phyloP scores from a whole-genome alignment of 2,329 filamentous ascomycete species.

The Apiospora hydei region DNA sequence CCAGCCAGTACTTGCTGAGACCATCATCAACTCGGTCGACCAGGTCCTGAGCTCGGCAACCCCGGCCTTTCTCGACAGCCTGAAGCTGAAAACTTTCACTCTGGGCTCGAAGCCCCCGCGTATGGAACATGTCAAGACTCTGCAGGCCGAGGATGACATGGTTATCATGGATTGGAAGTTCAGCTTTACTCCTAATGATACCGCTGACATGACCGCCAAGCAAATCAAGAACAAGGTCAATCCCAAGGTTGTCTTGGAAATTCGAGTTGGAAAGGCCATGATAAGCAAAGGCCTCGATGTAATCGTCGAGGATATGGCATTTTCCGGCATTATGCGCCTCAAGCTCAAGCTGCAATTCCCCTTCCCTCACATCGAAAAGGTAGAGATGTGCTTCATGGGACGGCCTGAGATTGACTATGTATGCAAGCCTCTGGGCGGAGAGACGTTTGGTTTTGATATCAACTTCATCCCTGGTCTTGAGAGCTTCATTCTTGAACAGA shows the following conservation, averaged over 20 bases:
- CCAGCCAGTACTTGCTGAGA: slow-evolving; percentile 89
- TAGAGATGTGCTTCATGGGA: slow-evolving; percentile 95
- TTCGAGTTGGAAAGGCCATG: slow-evolving; percentile 93
- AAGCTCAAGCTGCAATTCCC: slow-evolving; percentile 97
- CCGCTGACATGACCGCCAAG: slow-evolving; percentile 84
- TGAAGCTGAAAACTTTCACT: slow-evolving; percentile 92
- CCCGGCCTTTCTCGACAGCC: slow-evolving; percentile 89
- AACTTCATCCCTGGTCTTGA: slow-evolving; percentile 98
- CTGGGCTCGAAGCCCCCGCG: slow-evolving; percentile 94
- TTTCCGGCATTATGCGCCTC: slow-evolving; percentile 92
- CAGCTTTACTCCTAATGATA: slow-evolving; percentile 97
- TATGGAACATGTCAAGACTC: slow-evolving; percentile 97
- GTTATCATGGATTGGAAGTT: slow-evolving; percentile 99
- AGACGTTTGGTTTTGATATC: slow-evolving; percentile 96
- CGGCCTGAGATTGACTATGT: slow-evolving; percentile 93
- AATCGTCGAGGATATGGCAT: slow-evolving; percentile 97
- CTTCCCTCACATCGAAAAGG: slow-evolving; percentile 92
- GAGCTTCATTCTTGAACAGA: slow-evolving; percentile 92
- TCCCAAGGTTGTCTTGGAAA: slow-evolving; percentile 93
- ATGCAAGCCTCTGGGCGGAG: slow-evolving; percentile 95
- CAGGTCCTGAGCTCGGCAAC: slow-evolving; percentile 94
- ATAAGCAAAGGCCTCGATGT: slow-evolving; percentile 97
- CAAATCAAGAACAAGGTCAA: slow-evolving; percentile 97
- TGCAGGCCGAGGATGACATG: slow-evolving; percentile 91
- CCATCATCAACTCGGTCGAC: slow-evolving; percentile 92